A percentile compares a stretch with the other conserved stretches of the same genome.
These are phyloP conservation scores for Stagonosporopsis cucurbitacearum DNA, from an alignment of 2,329 filamentous ascomycete species.

Conservation along the genomic window DNA sequence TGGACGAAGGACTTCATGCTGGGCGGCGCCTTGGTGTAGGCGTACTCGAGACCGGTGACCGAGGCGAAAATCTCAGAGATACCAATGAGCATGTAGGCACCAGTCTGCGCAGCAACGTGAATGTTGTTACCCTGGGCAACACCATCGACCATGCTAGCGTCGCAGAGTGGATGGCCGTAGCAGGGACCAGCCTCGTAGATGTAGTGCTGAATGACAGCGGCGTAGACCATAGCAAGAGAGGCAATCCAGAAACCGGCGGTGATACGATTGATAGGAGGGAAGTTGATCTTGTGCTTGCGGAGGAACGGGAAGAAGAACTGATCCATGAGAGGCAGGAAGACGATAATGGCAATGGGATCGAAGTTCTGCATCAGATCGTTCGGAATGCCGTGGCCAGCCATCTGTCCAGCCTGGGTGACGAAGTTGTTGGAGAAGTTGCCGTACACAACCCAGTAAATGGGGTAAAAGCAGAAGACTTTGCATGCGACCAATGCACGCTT, in stretches of 20 bases:
- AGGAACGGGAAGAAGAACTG: slow-evolving; percentile 52
- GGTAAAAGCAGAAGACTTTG: slow-evolving; percentile 66
- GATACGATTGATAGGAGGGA: slow-evolving; percentile 61
- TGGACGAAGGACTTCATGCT: slow-evolving; percentile 58
- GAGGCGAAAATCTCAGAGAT: slow-evolving; percentile 57
- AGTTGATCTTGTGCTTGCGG: slow-evolving; percentile 51
- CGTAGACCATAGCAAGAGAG: slow-evolving; percentile 60
- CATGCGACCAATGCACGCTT: slow-evolving; percentile 71
- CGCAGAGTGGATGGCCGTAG: slow-evolving; percentile 52
- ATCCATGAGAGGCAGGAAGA: slow-evolving; percentile 56
- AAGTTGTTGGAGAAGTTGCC: slow-evolving; percentile 54
- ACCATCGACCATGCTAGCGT: slow-evolving; percentile 39
- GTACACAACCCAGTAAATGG: slow-evolving; percentile 56
- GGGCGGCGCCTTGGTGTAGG: slow-evolving; percentile 57
- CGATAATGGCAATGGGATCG: slow-evolving; percentile 54
- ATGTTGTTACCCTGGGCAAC: slow-evolving; percentile 49
- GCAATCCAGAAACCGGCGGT: slow-evolving; percentile 61
- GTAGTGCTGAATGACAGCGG: slow-evolving; percentile 64
- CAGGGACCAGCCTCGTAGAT: slow-evolving; percentile 63
- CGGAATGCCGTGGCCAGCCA: slow-evolving; percentile 54
- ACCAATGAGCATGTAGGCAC: slow-evolving; percentile 56
- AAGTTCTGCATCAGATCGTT: slow-evolving; percentile 59
- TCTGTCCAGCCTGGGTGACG: slow-evolving; percentile 53
- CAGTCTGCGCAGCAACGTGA: slow-evolving; percentile 55
- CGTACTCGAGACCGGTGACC: slow-evolving; percentile 57